Percentiles rank a stretch among this genome's conserved stretches.
Evolutionary conservation across 306 rosid genomes (phyloP).

Genomic region (Fragaria iinumae): DNA sequence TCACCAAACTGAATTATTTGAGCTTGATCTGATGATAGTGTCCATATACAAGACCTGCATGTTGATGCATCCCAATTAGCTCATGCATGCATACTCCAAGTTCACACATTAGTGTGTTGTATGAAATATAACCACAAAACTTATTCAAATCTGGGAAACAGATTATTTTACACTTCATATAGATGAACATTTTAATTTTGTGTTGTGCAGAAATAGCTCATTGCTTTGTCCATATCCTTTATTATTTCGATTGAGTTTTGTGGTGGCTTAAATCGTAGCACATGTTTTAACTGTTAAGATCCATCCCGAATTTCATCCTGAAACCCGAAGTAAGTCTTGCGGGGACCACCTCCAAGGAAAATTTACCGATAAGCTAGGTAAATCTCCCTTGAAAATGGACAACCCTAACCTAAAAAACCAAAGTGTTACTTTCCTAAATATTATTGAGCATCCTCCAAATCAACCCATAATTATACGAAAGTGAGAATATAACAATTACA

Average conservation of each 20-base stretch:
- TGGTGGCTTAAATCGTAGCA: conserved; percentile 9
- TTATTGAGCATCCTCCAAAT: too few species aligned
- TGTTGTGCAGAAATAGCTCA: conserved; percentile 8
- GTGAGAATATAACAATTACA: too few species aligned
- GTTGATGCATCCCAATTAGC: conserved; percentile 11
- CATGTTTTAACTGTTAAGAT: too few species aligned
- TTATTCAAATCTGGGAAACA: background rate
- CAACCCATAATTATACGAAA: too few species aligned
- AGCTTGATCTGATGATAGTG: background rate
- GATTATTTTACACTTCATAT: conserved; percentile 1
- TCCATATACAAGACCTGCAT: background rate
- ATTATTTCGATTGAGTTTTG: conserved; percentile 15
- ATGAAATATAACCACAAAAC: conserved; percentile 1
- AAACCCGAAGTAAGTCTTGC: too few species aligned
- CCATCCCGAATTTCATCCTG: too few species aligned
- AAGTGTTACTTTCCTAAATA: too few species aligned
- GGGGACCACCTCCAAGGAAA: too few species aligned
- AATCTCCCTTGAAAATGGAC: too few species aligned
- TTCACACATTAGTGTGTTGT: background rate
- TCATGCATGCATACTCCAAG: background rate
- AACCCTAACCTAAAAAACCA: too few species aligned
- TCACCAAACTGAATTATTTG: background rate
- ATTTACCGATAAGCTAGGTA: too few species aligned
- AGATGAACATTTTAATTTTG: background rate
- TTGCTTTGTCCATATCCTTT: conserved; percentile 27